A percentile compares a stretch with the other conserved stretches of the same genome.
phyloP scores from a whole-genome alignment of 768 basidiomycete species.

The Pholiota molesta region DNA sequence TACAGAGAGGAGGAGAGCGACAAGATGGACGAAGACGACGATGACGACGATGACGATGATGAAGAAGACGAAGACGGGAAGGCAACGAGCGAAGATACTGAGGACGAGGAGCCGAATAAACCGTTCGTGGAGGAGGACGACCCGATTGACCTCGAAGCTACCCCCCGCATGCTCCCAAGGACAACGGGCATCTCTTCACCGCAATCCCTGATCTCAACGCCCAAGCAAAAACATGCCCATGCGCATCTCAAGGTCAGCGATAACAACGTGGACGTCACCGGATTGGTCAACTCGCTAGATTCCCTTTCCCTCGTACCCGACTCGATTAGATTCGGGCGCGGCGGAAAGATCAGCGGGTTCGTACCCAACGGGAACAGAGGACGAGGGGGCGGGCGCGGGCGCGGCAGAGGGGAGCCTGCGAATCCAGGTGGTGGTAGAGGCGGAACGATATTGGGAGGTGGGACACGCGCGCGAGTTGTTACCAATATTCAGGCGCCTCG shows the following conservation, averaged over 20 bases:
- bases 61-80: slow-evolving; percentile 25
- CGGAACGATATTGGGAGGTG: neutral
- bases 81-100: slow-evolving; percentile 23
- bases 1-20: slow-evolving; percentile 30
- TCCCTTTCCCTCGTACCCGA: slow-evolving; percentile 65
- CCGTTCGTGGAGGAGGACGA: slow-evolving; percentile 24
- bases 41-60: slow-evolving; percentile 29
- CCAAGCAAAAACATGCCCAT: slow-evolving; percentile 9
- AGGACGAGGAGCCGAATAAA: slow-evolving; percentile 16
- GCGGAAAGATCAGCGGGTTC: slow-evolving; percentile 60
- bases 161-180: slow-evolving; percentile 27
- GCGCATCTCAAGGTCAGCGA: slow-evolving; percentile 12
- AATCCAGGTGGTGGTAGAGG: neutral
- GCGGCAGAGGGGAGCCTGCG: slow-evolving; percentile 27
- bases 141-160: slow-evolving; percentile 27
- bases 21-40: slow-evolving; percentile 31
- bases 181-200: slow-evolving; percentile 21
- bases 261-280: slow-evolving; percentile 42
- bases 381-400: slow-evolving; percentile 16
- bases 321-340: slow-evolving; percentile 74
- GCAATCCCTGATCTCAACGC: slow-evolving; percentile 20
- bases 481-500: neutral
- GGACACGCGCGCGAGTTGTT: neutral
- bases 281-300: slow-evolving; percentile 48
- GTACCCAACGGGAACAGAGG: slow-evolving; percentile 26